phyloP scores from a whole-genome alignment of 768 basidiomycete genomes.

The Tubosaeta brunneosetosa region DNA sequence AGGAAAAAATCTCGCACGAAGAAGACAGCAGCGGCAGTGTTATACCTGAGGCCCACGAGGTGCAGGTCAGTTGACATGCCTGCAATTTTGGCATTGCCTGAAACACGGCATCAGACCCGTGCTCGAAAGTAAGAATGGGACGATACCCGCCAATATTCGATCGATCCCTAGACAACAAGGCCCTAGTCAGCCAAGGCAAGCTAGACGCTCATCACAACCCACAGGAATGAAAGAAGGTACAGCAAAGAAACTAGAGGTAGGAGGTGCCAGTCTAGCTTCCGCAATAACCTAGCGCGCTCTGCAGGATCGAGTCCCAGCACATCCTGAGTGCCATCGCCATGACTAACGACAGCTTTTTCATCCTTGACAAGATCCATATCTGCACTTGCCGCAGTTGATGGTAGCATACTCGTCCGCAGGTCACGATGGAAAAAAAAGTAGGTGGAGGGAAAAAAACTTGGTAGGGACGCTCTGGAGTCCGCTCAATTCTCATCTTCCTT shows the following conservation, averaged over 20 bases:
- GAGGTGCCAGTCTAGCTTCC: conserved; percentile 43
- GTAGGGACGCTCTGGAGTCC: background rate
- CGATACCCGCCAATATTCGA: conserved; percentile 38
- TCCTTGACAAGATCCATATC: conserved; percentile 5
- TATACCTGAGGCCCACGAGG: conserved; percentile 33
- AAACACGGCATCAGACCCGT: background rate
- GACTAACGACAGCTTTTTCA: conserved; percentile 7
- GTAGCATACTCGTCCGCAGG: conserved; percentile 10
- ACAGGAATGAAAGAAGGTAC: conserved; percentile 46
- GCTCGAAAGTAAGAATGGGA: background rate
- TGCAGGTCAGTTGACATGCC: conserved; percentile 39
- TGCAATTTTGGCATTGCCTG: conserved; percentile 43
- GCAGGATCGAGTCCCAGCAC: conserved; percentile 7
- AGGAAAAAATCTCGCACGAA: conserved; percentile 22
- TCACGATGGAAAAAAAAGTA: background rate
- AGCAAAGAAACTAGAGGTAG: conserved; percentile 42
- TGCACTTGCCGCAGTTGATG: conserved; percentile 9
- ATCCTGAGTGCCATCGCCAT: background rate
- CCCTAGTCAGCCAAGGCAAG: background rate
- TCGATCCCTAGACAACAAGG: conserved; percentile 32
- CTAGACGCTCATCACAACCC: conserved; percentile 14
- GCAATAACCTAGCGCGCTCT: conserved; percentile 29
- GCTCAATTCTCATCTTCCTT: background rate
- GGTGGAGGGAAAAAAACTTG: background rate
- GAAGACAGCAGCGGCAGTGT: conserved; percentile 37